phyloP scores from a whole-genome alignment of 2,329 filamentous ascomycete genomes.

The Hypoxylon sp. region DNA sequence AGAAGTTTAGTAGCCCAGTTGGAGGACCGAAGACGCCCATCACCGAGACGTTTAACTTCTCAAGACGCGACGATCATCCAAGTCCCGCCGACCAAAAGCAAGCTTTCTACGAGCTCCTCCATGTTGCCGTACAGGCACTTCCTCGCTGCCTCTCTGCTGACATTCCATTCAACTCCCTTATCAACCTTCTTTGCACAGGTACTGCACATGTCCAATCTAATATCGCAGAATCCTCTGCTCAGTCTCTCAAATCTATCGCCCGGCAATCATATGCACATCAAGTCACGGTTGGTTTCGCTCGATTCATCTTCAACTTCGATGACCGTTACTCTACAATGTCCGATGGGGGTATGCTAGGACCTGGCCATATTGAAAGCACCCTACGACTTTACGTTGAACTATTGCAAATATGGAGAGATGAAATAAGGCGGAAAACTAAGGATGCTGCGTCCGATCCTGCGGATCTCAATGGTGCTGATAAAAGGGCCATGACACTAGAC shows the following conservation, averaged over 20 bases:
- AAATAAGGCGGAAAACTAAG: conserved; percentile 88
- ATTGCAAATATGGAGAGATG: conserved; percentile 96
- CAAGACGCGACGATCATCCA: conserved; percentile 82
- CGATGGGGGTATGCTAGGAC: conserved; percentile 94
- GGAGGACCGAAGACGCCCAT: conserved; percentile 92
- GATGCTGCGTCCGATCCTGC: conserved; percentile 76
- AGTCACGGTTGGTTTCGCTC: conserved; percentile 95
- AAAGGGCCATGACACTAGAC: conserved; percentile 83
- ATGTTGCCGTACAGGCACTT: conserved; percentile 94
- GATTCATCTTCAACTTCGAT: conserved; percentile 99
- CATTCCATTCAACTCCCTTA: conserved; percentile 92
- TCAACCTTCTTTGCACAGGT: conserved; percentile 95
- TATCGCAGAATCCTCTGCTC: conserved; percentile 91
- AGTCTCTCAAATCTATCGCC: conserved; percentile 95
- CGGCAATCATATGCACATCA: conserved; percentile 93
- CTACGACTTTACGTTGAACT: conserved; percentile 93
- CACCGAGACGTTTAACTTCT: conserved; percentile 92
- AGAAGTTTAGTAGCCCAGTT: conserved; percentile 87
- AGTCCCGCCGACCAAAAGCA: conserved; percentile 86
- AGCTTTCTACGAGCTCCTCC: conserved; percentile 93
- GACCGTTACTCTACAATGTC: conserved; percentile 98
- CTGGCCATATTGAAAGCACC: conserved; percentile 94
- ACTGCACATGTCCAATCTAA: conserved; percentile 95
- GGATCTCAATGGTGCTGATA: conserved; percentile 76
- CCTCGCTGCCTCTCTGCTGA: conserved; percentile 93